A percentile compares a stretch with the other conserved stretches of the same genome.
phyloP scores from a whole-genome alignment of 805 yeast genomes.

The Spathaspora passalidarum region DNA sequence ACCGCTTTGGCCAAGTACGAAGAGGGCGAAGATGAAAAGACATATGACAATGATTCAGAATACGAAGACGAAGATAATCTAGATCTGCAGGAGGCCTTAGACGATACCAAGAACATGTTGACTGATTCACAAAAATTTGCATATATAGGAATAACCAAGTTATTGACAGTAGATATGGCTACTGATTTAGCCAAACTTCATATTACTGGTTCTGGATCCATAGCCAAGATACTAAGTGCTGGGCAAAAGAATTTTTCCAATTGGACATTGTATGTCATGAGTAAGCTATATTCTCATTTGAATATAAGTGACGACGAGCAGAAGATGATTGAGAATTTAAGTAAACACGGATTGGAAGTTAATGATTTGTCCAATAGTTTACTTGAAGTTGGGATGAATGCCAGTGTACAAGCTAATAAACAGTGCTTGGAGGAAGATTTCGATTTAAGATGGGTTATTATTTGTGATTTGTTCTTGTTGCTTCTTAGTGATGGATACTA shows the following conservation, averaged over 20 bases:
- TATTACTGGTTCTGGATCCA: slow-evolving; percentile 47
- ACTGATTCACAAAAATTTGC: slow-evolving; percentile 86
- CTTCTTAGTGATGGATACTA: slow-evolving; percentile 80
- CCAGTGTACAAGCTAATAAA: slow-evolving; percentile 7
- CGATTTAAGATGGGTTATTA: slow-evolving; percentile 88
- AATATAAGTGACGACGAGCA: slow-evolving; percentile 76
- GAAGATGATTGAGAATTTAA: slow-evolving; percentile 80
- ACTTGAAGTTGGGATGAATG: slow-evolving; percentile 18
- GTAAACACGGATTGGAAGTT: slow-evolving; percentile 78
- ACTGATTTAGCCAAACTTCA: slow-evolving; percentile 65
- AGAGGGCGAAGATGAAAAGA: slow-evolving; percentile 14
- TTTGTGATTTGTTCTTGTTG: slow-evolving; percentile 85
- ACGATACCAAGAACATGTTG: slow-evolving; percentile 76
- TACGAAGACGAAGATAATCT: slow-evolving; percentile 37
- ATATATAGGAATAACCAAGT: slow-evolving; percentile 79
- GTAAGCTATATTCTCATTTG: slow-evolving; percentile 74
- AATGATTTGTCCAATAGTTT: slow-evolving; percentile 67
- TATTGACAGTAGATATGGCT: slow-evolving; percentile 78
- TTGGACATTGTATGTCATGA: slow-evolving; percentile 77
- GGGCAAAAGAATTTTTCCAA: slow-evolving; percentile 77
- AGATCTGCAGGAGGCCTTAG: slow-evolving; percentile 62
- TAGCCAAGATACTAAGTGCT: slow-evolving; percentile 57
- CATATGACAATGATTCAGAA: slow-evolving; percentile 9
- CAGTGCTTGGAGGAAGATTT: slow-evolving; percentile 17
- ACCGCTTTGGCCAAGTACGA: slow-evolving; percentile 22